Evolutionary conservation across 768 basidiomycete genomes (phyloP).

Genomic region (Mycena leptocephala): DNA sequence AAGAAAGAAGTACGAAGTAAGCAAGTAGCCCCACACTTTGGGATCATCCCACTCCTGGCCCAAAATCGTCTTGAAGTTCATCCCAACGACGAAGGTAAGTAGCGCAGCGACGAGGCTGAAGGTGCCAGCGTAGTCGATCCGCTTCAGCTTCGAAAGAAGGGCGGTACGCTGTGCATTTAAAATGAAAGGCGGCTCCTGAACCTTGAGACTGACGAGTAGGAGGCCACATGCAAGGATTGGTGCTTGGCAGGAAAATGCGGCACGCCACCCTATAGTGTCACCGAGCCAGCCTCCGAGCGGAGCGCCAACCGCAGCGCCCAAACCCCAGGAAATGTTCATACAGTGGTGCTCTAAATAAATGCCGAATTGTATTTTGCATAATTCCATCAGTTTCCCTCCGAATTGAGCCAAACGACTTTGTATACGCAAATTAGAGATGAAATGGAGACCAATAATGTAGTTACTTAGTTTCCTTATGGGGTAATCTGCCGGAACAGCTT

Average conservation of each 20-base stretch:
- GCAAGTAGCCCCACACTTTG: conserved; percentile 68
- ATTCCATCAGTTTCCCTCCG: no score
- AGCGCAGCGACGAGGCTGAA: conserved; percentile 68
- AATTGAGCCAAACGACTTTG: no score
- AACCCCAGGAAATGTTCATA: conserved; percentile 67
- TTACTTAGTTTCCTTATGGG: no score
- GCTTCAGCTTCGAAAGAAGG: conserved; percentile 57
- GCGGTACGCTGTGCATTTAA: neutral
- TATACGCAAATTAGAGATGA: no score
- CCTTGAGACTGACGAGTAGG: conserved; percentile 26
- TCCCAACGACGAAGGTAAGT: conserved; percentile 53
- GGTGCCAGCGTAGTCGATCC: conserved; percentile 77
- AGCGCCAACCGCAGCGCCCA: conserved; percentile 71
- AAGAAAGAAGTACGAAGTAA: neutral
- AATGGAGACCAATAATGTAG: no score
- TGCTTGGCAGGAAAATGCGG: conserved; percentile 74
- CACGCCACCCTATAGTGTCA: conserved; percentile 75
- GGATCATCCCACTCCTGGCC: conserved; percentile 58
- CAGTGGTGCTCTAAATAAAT: no score
- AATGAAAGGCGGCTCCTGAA: conserved; percentile 26
- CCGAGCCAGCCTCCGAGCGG: conserved; percentile 72
- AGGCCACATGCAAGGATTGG: conserved; percentile 69
- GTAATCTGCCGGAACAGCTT: no score
- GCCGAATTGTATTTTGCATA: no score
- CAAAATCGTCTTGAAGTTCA: conserved; percentile 23